Evolutionary conservation across 257 asterid species (phyloP), one percentile per base, ranked within the genome.

Genomic region (Ballota nigra): DNA sequence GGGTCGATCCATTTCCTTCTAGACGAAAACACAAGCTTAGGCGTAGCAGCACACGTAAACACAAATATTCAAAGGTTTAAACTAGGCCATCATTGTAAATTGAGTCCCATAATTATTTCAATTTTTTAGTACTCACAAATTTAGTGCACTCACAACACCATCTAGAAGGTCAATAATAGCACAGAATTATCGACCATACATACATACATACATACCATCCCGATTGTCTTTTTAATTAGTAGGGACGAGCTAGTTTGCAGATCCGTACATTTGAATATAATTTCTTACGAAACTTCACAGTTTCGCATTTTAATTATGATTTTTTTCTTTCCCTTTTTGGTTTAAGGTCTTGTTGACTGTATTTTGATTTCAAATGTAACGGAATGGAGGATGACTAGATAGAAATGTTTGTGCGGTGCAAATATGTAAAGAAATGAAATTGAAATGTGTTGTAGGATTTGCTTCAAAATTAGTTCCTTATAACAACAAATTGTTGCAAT

Each of bases 1-100:
- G 98, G 99, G 85, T 67, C 9, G 97, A 92, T 81, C 99, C 99
- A 3, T 95, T 80, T 75, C 87, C 81, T 74, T 64, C 69, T 5
- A 80, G 75, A 73, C 82, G 58, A 33, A 75, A 72, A 53, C 82
- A 55, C 12, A 83, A 61, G 75, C 70, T 74, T 43, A 70, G 68
- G 65, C 78, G 72, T 49, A 53, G 51, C 45, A 68, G 57, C 23
- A 52, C 8, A 22, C 78, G 72, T 15, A 72, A 38, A 38, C 66
- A 47, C 24, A 69, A 18, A 6, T 31, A 63, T 40, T 64, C 80
- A 7, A 72, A 81, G 78, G 68, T 62, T 41, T 86, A 77, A 65
- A 31, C 33, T 28, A 22, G 67, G 62, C 61, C 29, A 43, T 41
- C 74, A 45, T 29, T 79, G 88, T 72, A 71, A n/a, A 71, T 76